Evolutionary conservation across 78 protist species (phyloP).

Genomic region (Isochrysis galbana): DNA sequence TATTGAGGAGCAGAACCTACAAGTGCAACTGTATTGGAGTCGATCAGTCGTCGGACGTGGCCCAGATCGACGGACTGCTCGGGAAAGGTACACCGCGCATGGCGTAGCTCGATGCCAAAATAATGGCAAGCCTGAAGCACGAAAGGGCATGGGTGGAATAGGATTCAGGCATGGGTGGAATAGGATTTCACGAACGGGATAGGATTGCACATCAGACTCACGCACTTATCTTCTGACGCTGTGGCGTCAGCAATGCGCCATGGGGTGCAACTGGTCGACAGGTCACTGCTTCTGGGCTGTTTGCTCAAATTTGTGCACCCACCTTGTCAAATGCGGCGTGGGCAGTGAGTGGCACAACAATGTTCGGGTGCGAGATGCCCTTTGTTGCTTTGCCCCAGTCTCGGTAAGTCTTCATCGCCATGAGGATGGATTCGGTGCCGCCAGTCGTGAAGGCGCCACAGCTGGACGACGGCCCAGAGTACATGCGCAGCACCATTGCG

Average conservation of each 20-base stretch:
- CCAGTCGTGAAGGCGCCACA: slow-evolving; percentile 56
- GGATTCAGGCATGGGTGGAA: too few relatives aligned
- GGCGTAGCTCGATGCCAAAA: neutral
- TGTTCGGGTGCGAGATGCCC: slow-evolving; percentile 11
- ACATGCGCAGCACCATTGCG: slow-evolving; percentile 52
- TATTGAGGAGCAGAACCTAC: slow-evolving; percentile 43
- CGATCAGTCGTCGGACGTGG: neutral
- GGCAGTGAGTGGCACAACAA: slow-evolving; percentile 18
- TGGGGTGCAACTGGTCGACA: too few relatives aligned
- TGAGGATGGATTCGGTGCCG: slow-evolving; percentile 54
- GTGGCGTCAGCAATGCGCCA: too few relatives aligned
- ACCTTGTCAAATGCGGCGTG: slow-evolving; percentile 56
- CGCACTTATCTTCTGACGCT: too few relatives aligned
- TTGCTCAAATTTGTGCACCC: too few relatives aligned
- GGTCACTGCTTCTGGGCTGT: too few relatives aligned
- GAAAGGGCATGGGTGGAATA: too few relatives aligned
- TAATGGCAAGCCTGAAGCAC: neutral
- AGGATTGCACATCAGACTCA: too few relatives aligned
- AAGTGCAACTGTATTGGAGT: slow-evolving; percentile 36
- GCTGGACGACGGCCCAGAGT: neutral
- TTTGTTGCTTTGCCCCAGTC: slow-evolving; percentile 16
- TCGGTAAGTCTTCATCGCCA: slow-evolving; percentile 47
- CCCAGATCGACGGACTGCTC: neutral
- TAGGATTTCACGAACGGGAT: too few relatives aligned
- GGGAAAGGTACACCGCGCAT: neutral